Evolutionary conservation across 2,329 filamentous ascomycete genomes (phyloP).

Genomic region (Talaromyces marneffei): DNA sequence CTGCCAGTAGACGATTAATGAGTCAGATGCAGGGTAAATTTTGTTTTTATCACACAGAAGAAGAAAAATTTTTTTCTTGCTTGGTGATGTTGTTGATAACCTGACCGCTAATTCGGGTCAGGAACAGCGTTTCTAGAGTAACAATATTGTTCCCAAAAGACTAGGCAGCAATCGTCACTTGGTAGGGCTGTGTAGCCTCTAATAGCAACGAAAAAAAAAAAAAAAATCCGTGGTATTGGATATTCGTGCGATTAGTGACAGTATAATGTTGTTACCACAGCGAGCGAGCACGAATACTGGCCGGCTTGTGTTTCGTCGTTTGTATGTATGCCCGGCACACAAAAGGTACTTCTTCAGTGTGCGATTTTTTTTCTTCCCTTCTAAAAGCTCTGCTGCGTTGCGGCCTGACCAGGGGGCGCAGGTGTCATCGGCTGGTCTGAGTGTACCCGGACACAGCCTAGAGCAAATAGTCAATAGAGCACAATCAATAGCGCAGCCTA

Average conservation of each 20-base stretch:
- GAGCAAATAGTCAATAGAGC: neutral
- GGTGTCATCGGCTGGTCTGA: slow-evolving; percentile 14
- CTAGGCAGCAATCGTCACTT: slow-evolving; percentile 12
- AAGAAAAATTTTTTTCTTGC: slow-evolving; percentile 3
- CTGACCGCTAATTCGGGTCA: slow-evolving; percentile 16
- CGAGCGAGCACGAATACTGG: neutral
- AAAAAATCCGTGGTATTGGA: neutral
- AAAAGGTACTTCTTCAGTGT: neutral
- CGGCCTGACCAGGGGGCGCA: slow-evolving; percentile 16
- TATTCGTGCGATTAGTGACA: neutral
- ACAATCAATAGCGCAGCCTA: slow-evolving; percentile 6
- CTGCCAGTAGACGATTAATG: neutral
- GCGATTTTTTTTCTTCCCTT: neutral
- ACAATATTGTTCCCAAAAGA: neutral
- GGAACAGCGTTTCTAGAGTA: slow-evolving; percentile 13
- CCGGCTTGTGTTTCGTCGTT: neutral
- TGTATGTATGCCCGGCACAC: neutral
- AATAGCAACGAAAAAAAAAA: neutral
- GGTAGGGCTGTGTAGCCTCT: slow-evolving; percentile 1
- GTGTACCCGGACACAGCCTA: slow-evolving; percentile 10
- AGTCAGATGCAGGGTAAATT: slow-evolving; percentile 5
- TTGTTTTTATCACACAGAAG: neutral
- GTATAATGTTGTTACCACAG: neutral
- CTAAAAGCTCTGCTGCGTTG: slow-evolving; percentile 11
- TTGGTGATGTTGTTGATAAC: slow-evolving; percentile 10